Evolutionary conservation across 1,139 yeast species (phyloP), one percentile per base, ranked within the genome.

Genomic region (Zygosaccharomyces pseudobailii): DNA sequence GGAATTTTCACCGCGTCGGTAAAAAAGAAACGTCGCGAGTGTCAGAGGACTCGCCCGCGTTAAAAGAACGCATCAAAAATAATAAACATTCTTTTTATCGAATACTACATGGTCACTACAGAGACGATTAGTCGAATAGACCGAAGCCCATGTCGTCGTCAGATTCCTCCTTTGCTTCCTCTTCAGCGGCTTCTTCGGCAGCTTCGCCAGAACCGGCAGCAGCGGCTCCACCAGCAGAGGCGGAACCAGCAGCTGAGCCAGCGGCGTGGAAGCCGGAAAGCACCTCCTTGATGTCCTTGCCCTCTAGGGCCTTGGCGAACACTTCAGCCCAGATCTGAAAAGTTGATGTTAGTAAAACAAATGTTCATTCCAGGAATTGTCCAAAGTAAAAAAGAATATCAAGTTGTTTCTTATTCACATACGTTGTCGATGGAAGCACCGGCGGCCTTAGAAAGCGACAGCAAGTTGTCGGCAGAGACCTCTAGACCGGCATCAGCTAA

Each of bases 401-500:
- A n/a, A n/a, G 10, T 20, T 9, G 10, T 33, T 33, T 8, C 8
- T 24, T 24, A 20, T 8, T 7, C 8, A 36, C 13, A 30, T 70
- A 76, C 79, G 66, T 75, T 71, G 70, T 89, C 96, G 69, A 88
- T 84, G 57, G 78, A 75, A 67, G 92, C 88, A 75, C 92, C 90
- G 67, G 96, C 96, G 66, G 96, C 90, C 73, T 82, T 76, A 75
- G 89, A 75, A 73, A 88, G 74, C 66, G 96, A 75, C 71, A 78
- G 72, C 71, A 92, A 80, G 84, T 89, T 89, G 75, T 89, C 96
- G 68, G 96, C 73, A 68, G 97, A 75, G 83, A 90, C 81, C 75
- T 88, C 97, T 71, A 88, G 79, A 71, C 89, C 97, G 68, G 96
- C 87, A 76, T 90, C 97, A 65, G 97, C 96, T 76, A 90, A 82